A percentile compares a stretch with the other conserved stretches of the same genome.
Conservation (phyloP, 2,329 filamentous ascomycete genomes). For the Sphaerulina populicola region DNA sequence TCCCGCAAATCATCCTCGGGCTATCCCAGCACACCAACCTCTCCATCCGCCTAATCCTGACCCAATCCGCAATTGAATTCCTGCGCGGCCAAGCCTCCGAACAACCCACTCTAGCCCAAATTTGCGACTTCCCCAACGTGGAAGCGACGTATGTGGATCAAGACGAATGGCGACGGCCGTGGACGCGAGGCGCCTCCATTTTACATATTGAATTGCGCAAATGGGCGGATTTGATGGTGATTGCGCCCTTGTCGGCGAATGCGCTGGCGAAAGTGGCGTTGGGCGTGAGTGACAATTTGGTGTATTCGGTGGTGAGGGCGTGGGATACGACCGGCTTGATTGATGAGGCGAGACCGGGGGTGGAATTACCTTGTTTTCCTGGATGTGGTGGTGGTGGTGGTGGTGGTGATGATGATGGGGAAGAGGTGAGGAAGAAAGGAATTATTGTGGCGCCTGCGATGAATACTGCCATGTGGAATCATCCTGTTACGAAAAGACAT, state of each 20-base stretch:
- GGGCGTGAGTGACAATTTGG: slow-evolving; percentile 68
- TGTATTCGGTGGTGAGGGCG: slow-evolving; percentile 66
- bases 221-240: slow-evolving; percentile 71
- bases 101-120: slow-evolving; percentile 58
- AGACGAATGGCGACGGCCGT: slow-evolving; percentile 76
- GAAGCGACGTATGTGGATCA: slow-evolving; percentile 73
- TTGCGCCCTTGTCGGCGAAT: slow-evolving; percentile 78
- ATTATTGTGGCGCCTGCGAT: slow-evolving; percentile 75
- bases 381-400: slow-evolving; percentile 7
- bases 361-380: slow-evolving; percentile 16
- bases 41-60: slow-evolving; percentile 79
- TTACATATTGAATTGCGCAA: slow-evolving; percentile 82
- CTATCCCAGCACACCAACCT: slow-evolving; percentile 49
- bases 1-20: slow-evolving; percentile 44
- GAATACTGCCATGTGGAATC: slow-evolving; percentile 86
- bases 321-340: slow-evolving; percentile 68
- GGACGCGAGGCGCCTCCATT: slow-evolving; percentile 70
- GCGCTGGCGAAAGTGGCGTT: slow-evolving; percentile 72
- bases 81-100: slow-evolving; percentile 66
- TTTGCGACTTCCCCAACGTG: slow-evolving; percentile 59
- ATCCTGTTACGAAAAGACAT: slow-evolving; percentile 70
- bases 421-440: slow-evolving; percentile 45
- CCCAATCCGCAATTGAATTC: slow-evolving; percentile 64
- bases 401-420: background rate
- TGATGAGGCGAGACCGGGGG: slow-evolving; percentile 35